Evolutionary conservation across 345 rosid genomes (phyloP).

Genomic region (Hibiscus mutabilis): DNA sequence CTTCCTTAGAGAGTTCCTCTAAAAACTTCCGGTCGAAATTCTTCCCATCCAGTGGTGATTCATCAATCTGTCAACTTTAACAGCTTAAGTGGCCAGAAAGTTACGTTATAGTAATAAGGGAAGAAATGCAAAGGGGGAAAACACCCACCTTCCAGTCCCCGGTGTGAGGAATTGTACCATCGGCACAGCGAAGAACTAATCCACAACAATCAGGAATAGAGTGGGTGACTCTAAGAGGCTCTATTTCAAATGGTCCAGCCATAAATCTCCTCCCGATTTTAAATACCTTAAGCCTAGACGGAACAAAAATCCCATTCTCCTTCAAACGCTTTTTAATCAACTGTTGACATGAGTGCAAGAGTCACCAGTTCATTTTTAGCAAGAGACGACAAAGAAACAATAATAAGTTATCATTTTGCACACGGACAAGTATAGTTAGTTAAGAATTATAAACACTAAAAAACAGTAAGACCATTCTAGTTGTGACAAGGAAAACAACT

Average conservation of each 20-base stretch:
- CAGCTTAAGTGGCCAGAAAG: conserved; percentile 21
- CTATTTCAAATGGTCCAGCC: conserved; percentile 98
- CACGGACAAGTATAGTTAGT: neutral
- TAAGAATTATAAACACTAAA: neutral
- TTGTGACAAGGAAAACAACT: neutral
- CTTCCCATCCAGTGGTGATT: conserved; percentile 89
- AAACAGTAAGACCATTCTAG: neutral
- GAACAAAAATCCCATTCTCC: conserved; percentile 88
- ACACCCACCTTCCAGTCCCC: conserved; percentile 93
- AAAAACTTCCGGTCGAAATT: conserved; percentile 74
- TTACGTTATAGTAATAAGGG: neutral
- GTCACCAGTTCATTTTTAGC: conserved; percentile 2
- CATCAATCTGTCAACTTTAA: conserved; percentile 67
- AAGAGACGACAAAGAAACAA: neutral
- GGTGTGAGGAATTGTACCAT: conserved; percentile 96
- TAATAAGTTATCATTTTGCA: neutral
- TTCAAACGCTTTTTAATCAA: conserved; percentile 90
- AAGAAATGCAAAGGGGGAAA: neutral
- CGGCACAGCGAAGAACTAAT: conserved; percentile 87
- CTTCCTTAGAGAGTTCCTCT: conserved; percentile 94
- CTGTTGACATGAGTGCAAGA: conserved; percentile 32
- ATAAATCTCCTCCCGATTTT: conserved; percentile 57
- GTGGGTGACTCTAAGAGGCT: conserved; percentile 92
- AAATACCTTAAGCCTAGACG: conserved; percentile 79
- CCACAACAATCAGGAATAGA: conserved; percentile 99